phyloP scores from a whole-genome alignment of 2,329 filamentous ascomycete species.

The Lecanoromycetidae sp. region DNA sequence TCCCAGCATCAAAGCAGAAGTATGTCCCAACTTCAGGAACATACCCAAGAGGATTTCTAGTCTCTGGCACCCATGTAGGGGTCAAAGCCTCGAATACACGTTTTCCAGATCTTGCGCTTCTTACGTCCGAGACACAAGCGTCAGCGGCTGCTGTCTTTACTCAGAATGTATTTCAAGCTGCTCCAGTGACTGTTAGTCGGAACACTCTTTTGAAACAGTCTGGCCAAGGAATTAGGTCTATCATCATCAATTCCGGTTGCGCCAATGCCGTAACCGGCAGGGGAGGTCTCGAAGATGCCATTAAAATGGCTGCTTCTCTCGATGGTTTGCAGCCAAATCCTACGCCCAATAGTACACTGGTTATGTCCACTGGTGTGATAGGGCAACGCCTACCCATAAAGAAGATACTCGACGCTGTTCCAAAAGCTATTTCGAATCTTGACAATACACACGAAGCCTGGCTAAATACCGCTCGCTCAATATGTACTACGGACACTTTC shows the following conservation, averaged over 20 bases:
- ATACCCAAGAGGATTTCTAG: constrained; percentile 82
- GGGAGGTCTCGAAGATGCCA: constrained; percentile 78
- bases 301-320: constrained; percentile 56
- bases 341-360: constrained; percentile 52
- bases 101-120: constrained; percentile 79
- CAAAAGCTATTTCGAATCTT: constrained; percentile 58
- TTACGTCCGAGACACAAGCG: constrained; percentile 77
- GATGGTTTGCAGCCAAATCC: constrained; percentile 29
- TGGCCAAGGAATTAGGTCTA: constrained; percentile 60
- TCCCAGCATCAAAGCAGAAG: constrained; percentile 74
- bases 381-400: constrained; percentile 73
- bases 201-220: constrained; percentile 54
- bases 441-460: constrained; percentile 71
- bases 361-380: constrained; percentile 98
- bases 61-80: constrained; percentile 77
- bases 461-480: constrained; percentile 75
- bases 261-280: constrained; percentile 94
- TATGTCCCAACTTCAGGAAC: constrained; percentile 76
- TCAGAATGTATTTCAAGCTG: constrained; percentile 95
- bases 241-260: constrained; percentile 90
- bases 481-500: constrained; percentile 97
- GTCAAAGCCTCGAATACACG: constrained; percentile 88
- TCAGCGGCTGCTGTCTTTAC: constrained; percentile 88
- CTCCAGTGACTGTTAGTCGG: constrained; percentile 77
- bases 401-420: constrained; percentile 77